Conservation (phyloP, 345 rosid species). For the Mallotus nudiflorus region DNA sequence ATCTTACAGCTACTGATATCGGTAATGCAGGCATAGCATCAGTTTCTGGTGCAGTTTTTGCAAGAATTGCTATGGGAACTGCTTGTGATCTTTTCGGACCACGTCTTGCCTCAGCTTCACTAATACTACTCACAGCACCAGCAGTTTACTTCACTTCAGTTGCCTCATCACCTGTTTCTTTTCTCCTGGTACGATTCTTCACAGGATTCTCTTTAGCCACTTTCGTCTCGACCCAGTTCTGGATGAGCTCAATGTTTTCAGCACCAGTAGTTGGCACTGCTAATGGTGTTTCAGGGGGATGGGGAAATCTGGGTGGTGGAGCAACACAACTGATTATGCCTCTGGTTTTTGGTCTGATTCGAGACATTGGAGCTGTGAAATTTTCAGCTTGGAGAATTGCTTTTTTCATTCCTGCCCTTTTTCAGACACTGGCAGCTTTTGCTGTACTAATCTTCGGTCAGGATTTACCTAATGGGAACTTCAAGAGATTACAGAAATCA, state of each 20-base stretch:
- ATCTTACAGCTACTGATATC: constrained; percentile 79
- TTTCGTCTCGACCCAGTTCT: constrained; percentile 91
- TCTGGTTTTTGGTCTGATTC: constrained; percentile 51
- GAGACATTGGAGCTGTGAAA: constrained; percentile 53
- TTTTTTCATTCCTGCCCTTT: constrained; percentile 75
- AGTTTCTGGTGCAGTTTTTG: constrained; percentile 85
- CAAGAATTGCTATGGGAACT: constrained; percentile 76
- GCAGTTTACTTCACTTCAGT: constrained; percentile 71
- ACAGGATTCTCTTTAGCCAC: constrained; percentile 80
- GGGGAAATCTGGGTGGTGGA: constrained; percentile 95
- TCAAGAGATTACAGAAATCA: constrained; percentile 48
- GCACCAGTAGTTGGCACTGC: constrained; percentile 70
- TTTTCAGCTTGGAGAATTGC: constrained; percentile 93
- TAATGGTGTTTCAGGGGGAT: constrained; percentile 84
- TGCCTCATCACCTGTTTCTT: constrained; percentile 61
- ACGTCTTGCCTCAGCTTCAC: constrained; percentile 82
- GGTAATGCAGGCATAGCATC: constrained; percentile 94
- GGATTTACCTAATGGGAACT: constrained; percentile 85
- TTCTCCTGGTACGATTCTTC: constrained; percentile 67
- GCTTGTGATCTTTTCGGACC: constrained; percentile 88
- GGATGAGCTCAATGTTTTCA: constrained; percentile 97
- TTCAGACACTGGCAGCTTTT: constrained; percentile 70
- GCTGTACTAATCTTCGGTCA: constrained; percentile 69
- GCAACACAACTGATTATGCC: constrained; percentile 96
- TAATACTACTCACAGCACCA: constrained; percentile 78